Percentiles rank a stretch among this genome's conserved stretches.
phyloP scores from a whole-genome alignment of 768 basidiomycete genomes.

The Pilatotrama ljubarskyi region DNA sequence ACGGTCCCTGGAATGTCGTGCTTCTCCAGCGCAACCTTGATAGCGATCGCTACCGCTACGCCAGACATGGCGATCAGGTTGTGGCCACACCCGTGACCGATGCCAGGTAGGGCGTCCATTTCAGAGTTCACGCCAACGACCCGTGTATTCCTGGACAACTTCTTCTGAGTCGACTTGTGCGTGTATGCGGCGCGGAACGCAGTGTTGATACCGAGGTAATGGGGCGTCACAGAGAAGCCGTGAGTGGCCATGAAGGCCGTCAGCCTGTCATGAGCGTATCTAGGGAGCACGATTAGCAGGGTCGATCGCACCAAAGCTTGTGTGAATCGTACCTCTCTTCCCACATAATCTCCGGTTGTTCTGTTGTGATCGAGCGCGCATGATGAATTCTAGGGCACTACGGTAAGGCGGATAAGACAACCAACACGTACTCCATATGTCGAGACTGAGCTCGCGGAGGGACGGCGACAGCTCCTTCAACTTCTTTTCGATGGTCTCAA shows the following conservation, averaged over 20 bases:
- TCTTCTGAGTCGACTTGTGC: conserved; percentile 50
- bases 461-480: conserved; percentile 52
- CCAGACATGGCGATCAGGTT: conserved; percentile 82
- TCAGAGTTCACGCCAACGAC: conserved; percentile 80
- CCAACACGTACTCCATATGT: conserved; percentile 62
- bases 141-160: conserved; percentile 29
- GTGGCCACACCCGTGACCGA: conserved; percentile 75
- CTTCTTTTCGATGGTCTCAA: conserved; percentile 52
- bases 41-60: conserved; percentile 70
- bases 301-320: background rate
- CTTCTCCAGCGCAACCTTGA: conserved; percentile 65
- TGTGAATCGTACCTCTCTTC: conserved; percentile 14
- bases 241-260: conserved; percentile 65
- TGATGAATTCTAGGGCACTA: background rate
- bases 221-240: conserved; percentile 70
- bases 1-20: conserved; percentile 67
- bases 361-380: conserved; percentile 11
- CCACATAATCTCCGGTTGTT: conserved; percentile 21
- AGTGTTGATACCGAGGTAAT: conserved; percentile 70
- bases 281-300: conserved; percentile 31
- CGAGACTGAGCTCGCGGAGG: conserved; percentile 64
- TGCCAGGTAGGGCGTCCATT: conserved; percentile 61
- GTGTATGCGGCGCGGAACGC: conserved; percentile 78
- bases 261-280: conserved; percentile 71
- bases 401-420: background rate